Evolutionary conservation across 2,329 filamentous ascomycete species (phyloP).

Genomic region (Sordariomycetes sp.): DNA sequence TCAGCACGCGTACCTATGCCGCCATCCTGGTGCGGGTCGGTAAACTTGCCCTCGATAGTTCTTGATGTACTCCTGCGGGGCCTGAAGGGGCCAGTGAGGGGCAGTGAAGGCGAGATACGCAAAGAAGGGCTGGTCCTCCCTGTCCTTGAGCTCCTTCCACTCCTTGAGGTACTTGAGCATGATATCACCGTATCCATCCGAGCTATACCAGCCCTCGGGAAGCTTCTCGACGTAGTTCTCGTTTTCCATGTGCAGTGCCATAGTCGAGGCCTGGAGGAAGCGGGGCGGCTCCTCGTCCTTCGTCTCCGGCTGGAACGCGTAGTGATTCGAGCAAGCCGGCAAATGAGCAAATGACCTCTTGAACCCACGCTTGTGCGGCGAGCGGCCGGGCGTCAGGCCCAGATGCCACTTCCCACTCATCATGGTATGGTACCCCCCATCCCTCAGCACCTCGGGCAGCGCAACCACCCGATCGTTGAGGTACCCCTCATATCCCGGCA

Average conservation of each 20-base stretch:
- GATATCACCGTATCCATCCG: constrained; percentile 35
- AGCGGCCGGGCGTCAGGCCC: constrained; percentile 41
- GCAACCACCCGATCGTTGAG: constrained; percentile 45
- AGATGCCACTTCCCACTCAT: constrained; percentile 54
- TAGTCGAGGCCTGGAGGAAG: constrained; percentile 16
- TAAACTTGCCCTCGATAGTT: constrained; percentile 36
- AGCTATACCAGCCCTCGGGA: constrained; percentile 38
- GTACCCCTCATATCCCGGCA: constrained; percentile 51
- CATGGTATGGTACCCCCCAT: constrained; percentile 44
- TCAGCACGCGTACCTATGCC: not conserved
- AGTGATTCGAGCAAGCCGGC: constrained; percentile 15
- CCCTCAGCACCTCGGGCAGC: constrained; percentile 42
- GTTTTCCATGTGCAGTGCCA: constrained; percentile 20
- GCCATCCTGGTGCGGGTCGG: not conserved
- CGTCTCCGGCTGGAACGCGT: constrained; percentile 26
- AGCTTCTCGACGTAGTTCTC: constrained; percentile 24
- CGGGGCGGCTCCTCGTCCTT: constrained; percentile 23
- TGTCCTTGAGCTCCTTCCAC: constrained; percentile 22
- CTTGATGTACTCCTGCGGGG: constrained; percentile 36
- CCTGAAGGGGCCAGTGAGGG: constrained; percentile 51
- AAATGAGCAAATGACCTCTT: constrained; percentile 8
- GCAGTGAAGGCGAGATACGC: constrained; percentile 48
- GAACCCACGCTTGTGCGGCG: constrained; percentile 43
- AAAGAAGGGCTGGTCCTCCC: constrained; percentile 35
- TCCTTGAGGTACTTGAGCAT: constrained; percentile 36